These are phyloP conservation scores for Exophiala xenobiotica DNA, from an alignment of 2,329 filamentous ascomycete species.

Conservation along the genomic window DNA sequence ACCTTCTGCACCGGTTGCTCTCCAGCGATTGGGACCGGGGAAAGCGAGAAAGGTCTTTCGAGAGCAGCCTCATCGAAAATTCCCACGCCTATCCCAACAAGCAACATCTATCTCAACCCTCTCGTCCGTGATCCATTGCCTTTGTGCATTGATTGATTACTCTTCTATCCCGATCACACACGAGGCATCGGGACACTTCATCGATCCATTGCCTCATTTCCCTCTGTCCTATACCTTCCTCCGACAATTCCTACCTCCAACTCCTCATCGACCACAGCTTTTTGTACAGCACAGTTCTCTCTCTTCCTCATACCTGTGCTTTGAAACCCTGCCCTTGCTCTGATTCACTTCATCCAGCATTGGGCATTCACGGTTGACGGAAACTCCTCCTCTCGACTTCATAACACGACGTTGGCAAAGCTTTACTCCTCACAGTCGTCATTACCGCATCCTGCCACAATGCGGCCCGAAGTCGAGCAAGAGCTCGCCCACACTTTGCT, in stretches of 20 bases:
- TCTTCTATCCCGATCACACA: constrained; percentile 12
- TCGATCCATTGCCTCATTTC: constrained; percentile 4
- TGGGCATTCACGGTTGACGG: constrained; percentile 10
- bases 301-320: constrained; percentile 17
- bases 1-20: not conserved
- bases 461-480: constrained; percentile 99
- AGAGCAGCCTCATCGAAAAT: constrained; percentile 16
- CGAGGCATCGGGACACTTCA: constrained; percentile 12
- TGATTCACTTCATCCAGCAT: constrained; percentile 34
- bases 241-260: constrained; percentile 4
- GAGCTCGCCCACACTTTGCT: constrained; percentile 98
- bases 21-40: constrained; percentile 10
- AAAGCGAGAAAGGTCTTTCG: not conserved
- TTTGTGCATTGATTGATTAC: constrained; percentile 14
- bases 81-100: constrained; percentile 7
- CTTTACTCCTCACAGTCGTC: constrained; percentile 21
- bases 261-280: not conserved
- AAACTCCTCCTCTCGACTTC: constrained; percentile 22
- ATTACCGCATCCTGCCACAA: constrained; percentile 50
- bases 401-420: constrained; percentile 24
- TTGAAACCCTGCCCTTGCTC: constrained; percentile 25
- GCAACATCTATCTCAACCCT: constrained; percentile 25
- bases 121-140: constrained; percentile 15
- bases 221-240: constrained; percentile 1
- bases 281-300: constrained; percentile 17